Percentiles rank a stretch among this genome's conserved stretches.
These are phyloP conservation scores for Globisporangium recalcitrans DNA, from an alignment of 352 stramenopile genomes.

Conservation along the genomic window DNA sequence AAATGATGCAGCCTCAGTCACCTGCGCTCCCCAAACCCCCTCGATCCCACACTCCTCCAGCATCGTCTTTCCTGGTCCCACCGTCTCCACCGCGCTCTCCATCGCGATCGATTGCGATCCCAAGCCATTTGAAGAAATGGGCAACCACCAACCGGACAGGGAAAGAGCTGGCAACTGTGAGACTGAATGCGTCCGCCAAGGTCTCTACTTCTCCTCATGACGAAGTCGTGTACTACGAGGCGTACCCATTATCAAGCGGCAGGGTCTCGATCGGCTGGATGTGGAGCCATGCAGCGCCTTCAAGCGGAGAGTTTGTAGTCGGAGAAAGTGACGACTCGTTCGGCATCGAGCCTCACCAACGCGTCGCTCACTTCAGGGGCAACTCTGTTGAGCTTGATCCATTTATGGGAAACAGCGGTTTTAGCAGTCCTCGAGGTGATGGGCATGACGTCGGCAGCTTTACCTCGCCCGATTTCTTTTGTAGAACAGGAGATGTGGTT, in stretches of 20 bases:
- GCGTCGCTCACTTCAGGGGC: conserved; percentile 27
- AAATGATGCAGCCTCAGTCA: not conserved
- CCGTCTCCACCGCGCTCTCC: conserved; percentile 34
- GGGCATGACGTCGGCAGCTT: conserved; percentile 8
- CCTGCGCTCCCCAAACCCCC: conserved; percentile 22
- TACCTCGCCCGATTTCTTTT: conserved; percentile 43
- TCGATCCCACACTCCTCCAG: conserved; percentile 9
- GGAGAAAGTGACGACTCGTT: conserved; percentile 36
- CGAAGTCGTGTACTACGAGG: conserved; percentile 50
- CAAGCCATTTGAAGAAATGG: conserved; percentile 42
- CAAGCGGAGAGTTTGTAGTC: conserved; percentile 23
- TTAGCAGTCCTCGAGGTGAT: conserved; percentile 37
- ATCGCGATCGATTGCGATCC: conserved; percentile 24
- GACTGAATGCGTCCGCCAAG: conserved; percentile 25
- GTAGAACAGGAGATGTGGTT: conserved; percentile 46
- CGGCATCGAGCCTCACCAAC: conserved; percentile 41
- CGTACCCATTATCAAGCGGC: conserved; percentile 37
- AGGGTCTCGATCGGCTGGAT: conserved; percentile 57
- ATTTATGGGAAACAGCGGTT: conserved; percentile 20
- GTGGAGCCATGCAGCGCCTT: conserved; percentile 8
- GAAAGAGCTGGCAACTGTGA: conserved; percentile 35
- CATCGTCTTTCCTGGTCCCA: conserved; percentile 19
- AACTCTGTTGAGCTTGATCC: conserved; percentile 13
- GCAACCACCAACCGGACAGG: conserved; percentile 48
- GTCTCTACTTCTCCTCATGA: not conserved